phyloP scores from a whole-genome alignment of 2,329 filamentous ascomycete genomes.

The Pestalotiopsis sp. region DNA sequence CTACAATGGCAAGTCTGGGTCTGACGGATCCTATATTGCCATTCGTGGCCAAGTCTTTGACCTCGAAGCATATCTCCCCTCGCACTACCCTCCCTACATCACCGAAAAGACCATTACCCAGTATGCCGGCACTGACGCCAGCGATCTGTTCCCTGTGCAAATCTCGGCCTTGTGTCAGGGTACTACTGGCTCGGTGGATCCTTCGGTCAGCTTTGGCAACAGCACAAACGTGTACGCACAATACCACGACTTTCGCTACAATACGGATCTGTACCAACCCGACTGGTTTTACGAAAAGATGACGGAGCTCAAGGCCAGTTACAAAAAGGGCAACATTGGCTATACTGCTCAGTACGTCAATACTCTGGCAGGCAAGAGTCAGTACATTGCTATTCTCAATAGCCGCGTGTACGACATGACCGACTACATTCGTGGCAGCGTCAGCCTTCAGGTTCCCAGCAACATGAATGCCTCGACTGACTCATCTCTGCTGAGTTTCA shows the following conservation, averaged over 20 bases:
- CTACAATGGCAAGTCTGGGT: slow-evolving; percentile 72
- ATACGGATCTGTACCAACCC: slow-evolving; percentile 77
- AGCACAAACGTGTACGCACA: slow-evolving; percentile 71
- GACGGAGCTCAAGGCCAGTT: slow-evolving; percentile 74
- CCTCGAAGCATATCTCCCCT: slow-evolving; percentile 70
- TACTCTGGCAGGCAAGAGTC: slow-evolving; percentile 64
- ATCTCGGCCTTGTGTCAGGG: slow-evolving; percentile 91
- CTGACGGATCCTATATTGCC: slow-evolving; percentile 67
- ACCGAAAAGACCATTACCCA: slow-evolving; percentile 69
- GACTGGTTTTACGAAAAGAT: slow-evolving; percentile 96
- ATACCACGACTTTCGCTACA: slow-evolving; percentile 93
- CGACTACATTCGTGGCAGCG: slow-evolving; percentile 77
- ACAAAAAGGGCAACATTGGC: slow-evolving; percentile 84
- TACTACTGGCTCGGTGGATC: slow-evolving; percentile 64
- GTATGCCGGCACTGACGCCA: slow-evolving; percentile 89
- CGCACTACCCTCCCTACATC: slow-evolving; percentile 74
- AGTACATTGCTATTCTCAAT: slow-evolving; percentile 78
- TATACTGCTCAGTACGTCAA: slow-evolving; percentile 79
- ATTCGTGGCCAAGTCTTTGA: slow-evolving; percentile 92
- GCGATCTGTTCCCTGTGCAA: slow-evolving; percentile 87
- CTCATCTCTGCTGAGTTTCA: slow-evolving; percentile 71
- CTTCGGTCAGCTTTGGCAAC: slow-evolving; percentile 78
- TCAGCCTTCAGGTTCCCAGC: slow-evolving; percentile 59
- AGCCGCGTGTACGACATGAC: slow-evolving; percentile 87
- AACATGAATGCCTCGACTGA: slow-evolving; percentile 51